Conservation (phyloP, 2,329 filamentous ascomycete genomes). For the Colletotrichum aenigma region DNA sequence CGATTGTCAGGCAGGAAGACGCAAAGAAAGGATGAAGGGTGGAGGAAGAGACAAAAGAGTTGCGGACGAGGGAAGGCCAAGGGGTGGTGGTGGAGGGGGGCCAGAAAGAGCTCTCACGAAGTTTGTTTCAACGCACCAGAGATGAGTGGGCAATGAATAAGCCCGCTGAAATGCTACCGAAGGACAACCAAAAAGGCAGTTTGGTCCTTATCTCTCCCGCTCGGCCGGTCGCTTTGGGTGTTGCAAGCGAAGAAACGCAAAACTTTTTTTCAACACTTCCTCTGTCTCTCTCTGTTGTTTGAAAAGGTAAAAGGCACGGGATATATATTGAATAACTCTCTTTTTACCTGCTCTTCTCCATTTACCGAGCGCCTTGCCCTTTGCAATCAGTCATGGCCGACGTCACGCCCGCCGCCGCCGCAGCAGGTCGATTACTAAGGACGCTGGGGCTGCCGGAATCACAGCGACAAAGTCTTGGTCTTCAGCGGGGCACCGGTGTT, state of each 20-base stretch:
- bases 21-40: neutral
- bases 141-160: neutral
- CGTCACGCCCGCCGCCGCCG: slow-evolving; percentile 17
- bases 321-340: neutral
- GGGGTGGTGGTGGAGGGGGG: neutral
- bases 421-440: slow-evolving; percentile 39
- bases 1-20: neutral
- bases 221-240: neutral
- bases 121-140: slow-evolving; percentile 6
- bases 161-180: neutral
- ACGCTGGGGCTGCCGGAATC: slow-evolving; percentile 19
- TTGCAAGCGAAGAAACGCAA: neutral
- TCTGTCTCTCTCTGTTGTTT: neutral
- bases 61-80: neutral
- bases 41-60: neutral
- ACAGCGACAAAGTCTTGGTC: neutral
- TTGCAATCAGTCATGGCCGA: slow-evolving; percentile 12
- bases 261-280: neutral
- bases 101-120: slow-evolving; percentile 9
- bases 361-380: neutral
- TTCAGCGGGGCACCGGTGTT: slow-evolving; percentile 7
- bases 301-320: neutral
- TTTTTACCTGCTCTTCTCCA: neutral
- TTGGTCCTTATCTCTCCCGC: neutral
- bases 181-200: neutral